Percentiles rank a stretch among this genome's conserved stretches.
Evolutionary conservation across 257 asterid genomes (phyloP).

Genomic region (Solanum raphanifolium): DNA sequence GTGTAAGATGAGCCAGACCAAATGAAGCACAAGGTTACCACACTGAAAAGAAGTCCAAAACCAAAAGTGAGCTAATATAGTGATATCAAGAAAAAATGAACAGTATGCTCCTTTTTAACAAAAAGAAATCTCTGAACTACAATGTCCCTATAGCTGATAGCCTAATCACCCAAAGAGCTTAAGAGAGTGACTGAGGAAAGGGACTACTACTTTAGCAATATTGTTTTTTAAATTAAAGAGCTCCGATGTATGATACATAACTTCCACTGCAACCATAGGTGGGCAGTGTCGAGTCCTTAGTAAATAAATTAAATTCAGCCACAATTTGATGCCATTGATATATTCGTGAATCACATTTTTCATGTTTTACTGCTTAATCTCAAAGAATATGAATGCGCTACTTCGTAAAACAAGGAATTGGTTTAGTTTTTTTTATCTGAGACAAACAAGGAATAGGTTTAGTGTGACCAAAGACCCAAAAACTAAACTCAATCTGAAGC

Average conservation of each 20-base stretch:
- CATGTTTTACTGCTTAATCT: neutral
- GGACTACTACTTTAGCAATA: neutral
- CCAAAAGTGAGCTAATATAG: conserved; percentile 11
- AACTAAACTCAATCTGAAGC: neutral
- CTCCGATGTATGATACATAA: neutral
- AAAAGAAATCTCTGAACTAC: neutral
- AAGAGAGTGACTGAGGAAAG: neutral
- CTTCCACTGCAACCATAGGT: neutral
- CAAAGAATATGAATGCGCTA: neutral
- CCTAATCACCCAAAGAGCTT: neutral
- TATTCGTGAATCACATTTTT: neutral
- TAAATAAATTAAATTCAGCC: neutral
- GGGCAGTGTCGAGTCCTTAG: neutral
- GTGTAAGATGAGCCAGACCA: conserved; percentile 62
- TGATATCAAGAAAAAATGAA: neutral
- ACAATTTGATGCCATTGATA: neutral
- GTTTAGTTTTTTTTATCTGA: neutral
- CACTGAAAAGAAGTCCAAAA: conserved; percentile 21
- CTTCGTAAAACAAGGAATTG: neutral
- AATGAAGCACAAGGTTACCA: conserved; percentile 36
- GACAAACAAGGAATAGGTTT: neutral
- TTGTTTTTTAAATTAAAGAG: neutral
- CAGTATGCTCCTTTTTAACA: neutral
- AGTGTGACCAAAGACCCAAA: neutral
- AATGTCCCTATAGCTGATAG: neutral